A percentile compares a stretch with the other conserved stretches of the same genome.
Evolutionary conservation across 108 stramenopile species (phyloP).

Genomic region (Nitzschia sp.): DNA sequence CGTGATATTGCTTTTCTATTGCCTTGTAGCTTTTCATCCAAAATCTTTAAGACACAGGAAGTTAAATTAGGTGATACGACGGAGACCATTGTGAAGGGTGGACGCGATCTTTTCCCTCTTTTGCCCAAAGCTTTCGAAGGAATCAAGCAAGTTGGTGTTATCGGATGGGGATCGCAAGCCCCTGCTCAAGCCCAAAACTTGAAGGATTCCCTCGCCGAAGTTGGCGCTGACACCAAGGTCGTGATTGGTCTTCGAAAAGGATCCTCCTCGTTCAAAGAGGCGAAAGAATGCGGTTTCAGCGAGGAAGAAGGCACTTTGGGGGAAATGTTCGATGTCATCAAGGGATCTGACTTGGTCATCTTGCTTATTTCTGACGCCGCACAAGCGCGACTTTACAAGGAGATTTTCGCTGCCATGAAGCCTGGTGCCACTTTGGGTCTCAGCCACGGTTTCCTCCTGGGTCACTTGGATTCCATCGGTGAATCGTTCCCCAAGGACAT

Average conservation of each 20-base stretch:
- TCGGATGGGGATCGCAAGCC: slow-evolving; percentile 98
- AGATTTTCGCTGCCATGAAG: slow-evolving; percentile 97
- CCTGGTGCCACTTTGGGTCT: slow-evolving; percentile 96
- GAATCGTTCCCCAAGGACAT: slow-evolving; percentile 94
- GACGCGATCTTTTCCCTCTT: slow-evolving; percentile 94
- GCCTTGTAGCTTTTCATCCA: slow-evolving; percentile 71
- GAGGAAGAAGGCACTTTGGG: slow-evolving; percentile 94
- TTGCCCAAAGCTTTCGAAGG: slow-evolving; percentile 95
- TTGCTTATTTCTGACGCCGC: slow-evolving; percentile 97
- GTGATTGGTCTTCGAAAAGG: slow-evolving; percentile 94
- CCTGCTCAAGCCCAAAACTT: slow-evolving; percentile 98
- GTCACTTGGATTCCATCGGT: slow-evolving; percentile 94
- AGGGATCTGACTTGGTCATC: slow-evolving; percentile 93
- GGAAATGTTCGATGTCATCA: slow-evolving; percentile 96
- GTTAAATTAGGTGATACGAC: slow-evolving; percentile 89
- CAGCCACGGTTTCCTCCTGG: slow-evolving; percentile 95
- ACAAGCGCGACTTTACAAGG: slow-evolving; percentile 93
- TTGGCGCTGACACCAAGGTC: slow-evolving; percentile 86
- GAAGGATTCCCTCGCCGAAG: slow-evolving; percentile 84
- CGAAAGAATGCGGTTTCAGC: slow-evolving; percentile 87
- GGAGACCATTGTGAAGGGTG: slow-evolving; percentile 96
- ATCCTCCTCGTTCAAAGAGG: slow-evolving; percentile 89
- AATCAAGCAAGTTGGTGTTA: slow-evolving; percentile 94
- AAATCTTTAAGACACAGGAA: slow-evolving; percentile 85
- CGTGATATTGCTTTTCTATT: not conserved